A percentile compares a stretch with the other conserved stretches of the same genome.
Conservation (phyloP, 495 filamentous ascomycete species). For the Lichina pygmaea region DNA sequence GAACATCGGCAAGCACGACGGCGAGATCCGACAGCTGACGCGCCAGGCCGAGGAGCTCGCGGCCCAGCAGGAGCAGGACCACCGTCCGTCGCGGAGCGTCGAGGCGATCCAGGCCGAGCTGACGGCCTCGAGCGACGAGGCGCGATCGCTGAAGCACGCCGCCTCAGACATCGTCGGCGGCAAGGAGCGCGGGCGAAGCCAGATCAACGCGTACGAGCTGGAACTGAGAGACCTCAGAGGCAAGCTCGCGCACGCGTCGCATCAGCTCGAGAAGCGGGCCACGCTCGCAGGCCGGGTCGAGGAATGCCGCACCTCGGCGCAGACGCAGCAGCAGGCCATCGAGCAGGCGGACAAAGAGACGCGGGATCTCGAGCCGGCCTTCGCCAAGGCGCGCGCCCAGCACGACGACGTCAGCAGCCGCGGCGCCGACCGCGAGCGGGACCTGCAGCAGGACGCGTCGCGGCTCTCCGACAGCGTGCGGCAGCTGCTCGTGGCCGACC, state of each 20-base stretch:
- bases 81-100: slow-evolving; percentile 32
- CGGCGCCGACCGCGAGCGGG: slow-evolving; percentile 44
- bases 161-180: slow-evolving; percentile 37
- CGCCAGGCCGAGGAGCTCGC: slow-evolving; percentile 42
- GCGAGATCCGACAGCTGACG: slow-evolving; percentile 41
- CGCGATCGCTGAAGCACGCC: slow-evolving; percentile 28
- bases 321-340: slow-evolving; percentile 37
- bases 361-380: slow-evolving; percentile 37
- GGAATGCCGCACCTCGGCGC: slow-evolving; percentile 38
- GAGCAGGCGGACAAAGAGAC: slow-evolving; percentile 40
- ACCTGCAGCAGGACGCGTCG: slow-evolving; percentile 42
- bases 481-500: slow-evolving; percentile 45
- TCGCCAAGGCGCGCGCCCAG: slow-evolving; percentile 42
- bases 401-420: slow-evolving; percentile 49
- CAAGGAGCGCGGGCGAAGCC: slow-evolving; percentile 37
- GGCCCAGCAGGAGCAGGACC: slow-evolving; percentile 35
- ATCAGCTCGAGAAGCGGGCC: slow-evolving; percentile 54
- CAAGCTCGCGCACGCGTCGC: slow-evolving; percentile 37
- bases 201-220: slow-evolving; percentile 42
- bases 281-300: slow-evolving; percentile 38
- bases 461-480: slow-evolving; percentile 43
- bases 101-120: slow-evolving; percentile 68
- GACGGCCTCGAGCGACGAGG: slow-evolving; percentile 35
- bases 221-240: slow-evolving; percentile 40
- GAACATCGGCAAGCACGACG: slow-evolving; percentile 43